Evolutionary conservation across 2,329 filamentous ascomycete genomes (phyloP).

Genomic region (Xylariaceae sp.): DNA sequence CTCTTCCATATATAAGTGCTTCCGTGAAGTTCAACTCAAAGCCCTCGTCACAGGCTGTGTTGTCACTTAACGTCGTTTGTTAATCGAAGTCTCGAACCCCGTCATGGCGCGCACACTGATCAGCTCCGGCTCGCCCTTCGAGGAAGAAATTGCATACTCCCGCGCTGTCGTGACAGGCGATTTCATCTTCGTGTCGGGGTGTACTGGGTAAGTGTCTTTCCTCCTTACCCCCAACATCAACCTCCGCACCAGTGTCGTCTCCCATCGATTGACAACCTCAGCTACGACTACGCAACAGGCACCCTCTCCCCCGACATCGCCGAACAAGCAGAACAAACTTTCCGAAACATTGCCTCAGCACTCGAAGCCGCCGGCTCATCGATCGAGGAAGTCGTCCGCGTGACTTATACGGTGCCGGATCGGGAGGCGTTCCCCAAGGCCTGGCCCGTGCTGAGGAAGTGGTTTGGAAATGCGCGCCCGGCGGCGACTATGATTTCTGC

Average conservation of each 20-base stretch:
- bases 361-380: conserved; percentile 10
- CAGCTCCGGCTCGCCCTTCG: conserved; percentile 17
- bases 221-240: too few relatives aligned
- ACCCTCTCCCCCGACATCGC: conserved; percentile 15
- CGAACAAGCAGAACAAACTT: conserved; percentile 17
- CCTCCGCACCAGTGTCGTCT: too few relatives aligned
- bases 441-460: conserved; percentile 17
- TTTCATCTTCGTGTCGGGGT: conserved; percentile 17
- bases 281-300: conserved; percentile 18
- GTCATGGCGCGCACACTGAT: conserved; percentile 12
- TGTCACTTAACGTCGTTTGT: not conserved
- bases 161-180: conserved; percentile 18
- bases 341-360: conserved; percentile 14
- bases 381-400: conserved; percentile 18
- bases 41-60: not conserved
- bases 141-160: conserved; percentile 18
- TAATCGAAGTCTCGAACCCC: not conserved
- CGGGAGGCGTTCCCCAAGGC: conserved; percentile 11
- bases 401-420: conserved; percentile 15
- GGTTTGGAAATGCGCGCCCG: conserved; percentile 15
- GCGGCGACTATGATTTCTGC: conserved; percentile 18
- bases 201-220: conserved; percentile 14
- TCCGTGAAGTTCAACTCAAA: not conserved
- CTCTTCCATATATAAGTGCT: too few relatives aligned
- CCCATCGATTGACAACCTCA: not conserved